These are phyloP conservation scores for Vitis hybrid DNA, from an alignment of 177 flowering plant species.

Conservation along the genomic window DNA sequence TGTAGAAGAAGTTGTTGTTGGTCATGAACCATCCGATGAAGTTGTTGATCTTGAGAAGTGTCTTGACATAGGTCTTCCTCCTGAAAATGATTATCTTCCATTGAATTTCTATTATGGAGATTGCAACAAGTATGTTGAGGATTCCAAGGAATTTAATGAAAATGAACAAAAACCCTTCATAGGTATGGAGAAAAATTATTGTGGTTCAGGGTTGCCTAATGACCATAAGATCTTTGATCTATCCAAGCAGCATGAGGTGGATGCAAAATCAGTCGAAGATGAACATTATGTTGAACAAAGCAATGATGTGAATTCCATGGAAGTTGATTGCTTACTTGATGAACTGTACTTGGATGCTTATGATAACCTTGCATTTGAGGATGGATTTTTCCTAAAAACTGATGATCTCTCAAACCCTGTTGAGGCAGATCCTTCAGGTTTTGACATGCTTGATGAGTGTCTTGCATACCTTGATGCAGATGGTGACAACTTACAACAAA, in stretches of 20 bases:
- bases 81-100: constrained; percentile 24
- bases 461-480: constrained; percentile 45
- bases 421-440: constrained; percentile 31
- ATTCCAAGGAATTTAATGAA: constrained; percentile 7
- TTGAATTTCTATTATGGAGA: constrained; percentile 25
- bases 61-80: constrained; percentile 18
- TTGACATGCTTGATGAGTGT: constrained; percentile 57
- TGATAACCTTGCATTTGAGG: constrained; percentile 23
- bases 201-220: constrained; percentile 19
- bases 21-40: constrained; percentile 28
- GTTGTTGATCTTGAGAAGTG: constrained; percentile 40
- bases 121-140: constrained; percentile 26
- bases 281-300: constrained; percentile 38
- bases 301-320: constrained; percentile 27
- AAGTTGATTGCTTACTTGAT: constrained; percentile 22
- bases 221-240: constrained; percentile 22
- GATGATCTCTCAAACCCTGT: constrained; percentile 47
- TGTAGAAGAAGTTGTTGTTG: constrained; percentile 23
- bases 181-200: constrained; percentile 11
- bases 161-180: constrained; percentile 25
- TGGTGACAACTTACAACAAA: constrained; percentile 27
- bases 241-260: constrained; percentile 25
- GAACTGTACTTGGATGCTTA: constrained; percentile 38
- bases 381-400: constrained; percentile 48
- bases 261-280: constrained; percentile 23